Percentiles rank a stretch among this genome's conserved stretches.
Evolutionary conservation across 192 early-diverging fungal genomes (phyloP).

Genomic region (Coemansia sp.): DNA sequence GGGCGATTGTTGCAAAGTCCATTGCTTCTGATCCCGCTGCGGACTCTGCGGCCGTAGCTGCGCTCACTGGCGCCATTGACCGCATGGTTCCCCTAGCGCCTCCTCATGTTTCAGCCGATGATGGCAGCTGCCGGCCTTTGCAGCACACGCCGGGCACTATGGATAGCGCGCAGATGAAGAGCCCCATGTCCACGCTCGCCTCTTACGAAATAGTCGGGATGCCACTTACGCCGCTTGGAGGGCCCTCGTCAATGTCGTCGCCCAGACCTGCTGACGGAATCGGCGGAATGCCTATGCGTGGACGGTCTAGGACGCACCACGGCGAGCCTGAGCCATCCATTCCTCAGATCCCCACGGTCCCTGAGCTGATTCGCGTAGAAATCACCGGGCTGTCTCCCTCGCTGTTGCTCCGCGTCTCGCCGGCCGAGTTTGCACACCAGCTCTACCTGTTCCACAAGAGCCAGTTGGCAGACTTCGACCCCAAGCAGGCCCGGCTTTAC

Average conservation of each 20-base stretch:
- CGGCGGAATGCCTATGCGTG: slow-evolving; percentile 22
- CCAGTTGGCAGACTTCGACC: slow-evolving; percentile 36
- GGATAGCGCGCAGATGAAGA: slow-evolving; percentile 11
- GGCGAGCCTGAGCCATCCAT: slow-evolving; percentile 30
- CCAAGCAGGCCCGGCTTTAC: slow-evolving; percentile 35
- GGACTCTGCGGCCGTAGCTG: slow-evolving; percentile 1
- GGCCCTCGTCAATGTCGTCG: background rate
- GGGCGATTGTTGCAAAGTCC: slow-evolving; percentile 20
- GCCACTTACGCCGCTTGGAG: slow-evolving; percentile 11
- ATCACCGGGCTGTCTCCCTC: slow-evolving; percentile 63
- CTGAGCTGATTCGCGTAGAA: slow-evolving; percentile 50
- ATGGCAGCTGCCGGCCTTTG: background rate
- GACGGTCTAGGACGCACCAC: slow-evolving; percentile 42
- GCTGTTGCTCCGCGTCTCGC: slow-evolving; percentile 59
- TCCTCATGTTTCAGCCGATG: background rate
- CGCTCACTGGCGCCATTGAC: slow-evolving; percentile 15
- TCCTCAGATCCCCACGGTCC: slow-evolving; percentile 43
- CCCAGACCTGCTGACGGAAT: slow-evolving; percentile 6
- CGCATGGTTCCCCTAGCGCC: slow-evolving; percentile 34
- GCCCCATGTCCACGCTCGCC: slow-evolving; percentile 12
- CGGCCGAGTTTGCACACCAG: slow-evolving; percentile 64
- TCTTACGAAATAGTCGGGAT: slow-evolving; percentile 32
- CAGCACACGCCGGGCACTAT: slow-evolving; percentile 8
- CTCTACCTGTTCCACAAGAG: slow-evolving; percentile 64
- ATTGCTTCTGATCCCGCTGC: background rate